Conservation (phyloP, 148 eudicot species). For the Suaeda aralocaspica region DNA sequence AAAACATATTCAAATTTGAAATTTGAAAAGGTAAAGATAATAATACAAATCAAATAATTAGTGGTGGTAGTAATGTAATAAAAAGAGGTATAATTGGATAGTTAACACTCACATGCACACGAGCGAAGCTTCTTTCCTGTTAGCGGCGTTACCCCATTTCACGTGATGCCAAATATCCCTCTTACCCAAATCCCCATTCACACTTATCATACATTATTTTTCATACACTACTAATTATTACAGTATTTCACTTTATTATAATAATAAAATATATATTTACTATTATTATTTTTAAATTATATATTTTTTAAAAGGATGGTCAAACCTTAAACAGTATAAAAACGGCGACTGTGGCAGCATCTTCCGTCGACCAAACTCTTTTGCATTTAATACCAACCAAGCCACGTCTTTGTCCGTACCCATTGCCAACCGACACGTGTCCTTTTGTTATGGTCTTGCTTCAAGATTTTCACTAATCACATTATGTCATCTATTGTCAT, state of each 20-base stretch:
- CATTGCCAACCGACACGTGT: slow-evolving; percentile 10
- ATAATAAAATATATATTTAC: too few relatives aligned
- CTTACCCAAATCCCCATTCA: slow-evolving; percentile 13
- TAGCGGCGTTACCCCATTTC: slow-evolving; percentile 2
- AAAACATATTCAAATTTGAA: background rate
- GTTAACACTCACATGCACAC: slow-evolving; percentile 19
- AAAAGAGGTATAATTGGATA: background rate
- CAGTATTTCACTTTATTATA: too few relatives aligned
- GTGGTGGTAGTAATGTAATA: background rate
- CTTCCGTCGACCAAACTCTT: slow-evolving; percentile 18
- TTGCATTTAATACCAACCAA: slow-evolving; percentile 18
- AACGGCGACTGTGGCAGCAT: slow-evolving; percentile 7
- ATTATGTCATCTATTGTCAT: too few relatives aligned
- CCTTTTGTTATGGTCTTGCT: slow-evolving; percentile 1
- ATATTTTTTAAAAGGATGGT: too few relatives aligned
- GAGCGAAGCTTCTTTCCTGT: slow-evolving; percentile 11
- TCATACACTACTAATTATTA: too few relatives aligned
- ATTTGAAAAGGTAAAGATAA: background rate
- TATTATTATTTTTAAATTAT: too few relatives aligned
- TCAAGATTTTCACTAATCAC: background rate
- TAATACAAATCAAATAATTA: background rate
- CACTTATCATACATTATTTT: background rate
- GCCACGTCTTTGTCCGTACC: slow-evolving; percentile 12
- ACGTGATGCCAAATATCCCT: background rate
- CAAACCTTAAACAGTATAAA: slow-evolving; percentile 17